phyloP scores from a whole-genome alignment of 768 basidiomycete genomes.

The Lactifluus piperatus region DNA sequence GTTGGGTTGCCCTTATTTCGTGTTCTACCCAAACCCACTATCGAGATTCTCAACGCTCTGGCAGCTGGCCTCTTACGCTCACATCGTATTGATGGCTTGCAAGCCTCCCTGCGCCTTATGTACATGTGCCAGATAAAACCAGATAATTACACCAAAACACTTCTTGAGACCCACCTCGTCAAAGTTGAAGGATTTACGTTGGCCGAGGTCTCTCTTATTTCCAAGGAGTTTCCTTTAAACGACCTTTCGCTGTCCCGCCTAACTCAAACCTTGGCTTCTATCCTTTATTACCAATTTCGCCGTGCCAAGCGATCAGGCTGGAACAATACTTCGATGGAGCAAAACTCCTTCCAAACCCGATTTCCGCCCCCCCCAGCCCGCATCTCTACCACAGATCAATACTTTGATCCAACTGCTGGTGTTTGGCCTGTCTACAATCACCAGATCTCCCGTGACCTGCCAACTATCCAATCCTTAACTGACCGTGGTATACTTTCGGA shows the following conservation, averaged over 20 bases:
- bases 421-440: conserved; percentile 30
- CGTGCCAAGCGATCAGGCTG: conserved; percentile 14
- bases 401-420: conserved; percentile 45
- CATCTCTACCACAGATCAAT: not conserved
- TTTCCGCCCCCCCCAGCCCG: not conserved
- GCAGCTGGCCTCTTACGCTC: conserved; percentile 41
- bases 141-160: conserved; percentile 45
- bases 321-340: conserved; percentile 30
- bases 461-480: conserved; percentile 40
- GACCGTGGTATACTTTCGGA: conserved; percentile 46
- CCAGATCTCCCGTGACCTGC: conserved; percentile 28
- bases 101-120: conserved; percentile 48
- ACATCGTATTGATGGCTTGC: conserved; percentile 42
- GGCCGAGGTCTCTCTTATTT: conserved; percentile 37
- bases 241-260: conserved; percentile 49
- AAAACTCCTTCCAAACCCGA: not conserved
- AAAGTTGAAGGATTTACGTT: conserved; percentile 37
- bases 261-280: conserved; percentile 43
- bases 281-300: conserved; percentile 39
- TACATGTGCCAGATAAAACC: conserved; percentile 38
- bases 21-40: conserved; percentile 24
- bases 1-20: conserved; percentile 8
- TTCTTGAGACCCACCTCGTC: conserved; percentile 46
- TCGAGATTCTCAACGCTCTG: conserved; percentile 51
- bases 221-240: conserved; percentile 35